These are phyloP conservation scores for Aschersonia sp. DNA, from an alignment of 2,329 filamentous ascomycete genomes.

Conservation along the genomic window DNA sequence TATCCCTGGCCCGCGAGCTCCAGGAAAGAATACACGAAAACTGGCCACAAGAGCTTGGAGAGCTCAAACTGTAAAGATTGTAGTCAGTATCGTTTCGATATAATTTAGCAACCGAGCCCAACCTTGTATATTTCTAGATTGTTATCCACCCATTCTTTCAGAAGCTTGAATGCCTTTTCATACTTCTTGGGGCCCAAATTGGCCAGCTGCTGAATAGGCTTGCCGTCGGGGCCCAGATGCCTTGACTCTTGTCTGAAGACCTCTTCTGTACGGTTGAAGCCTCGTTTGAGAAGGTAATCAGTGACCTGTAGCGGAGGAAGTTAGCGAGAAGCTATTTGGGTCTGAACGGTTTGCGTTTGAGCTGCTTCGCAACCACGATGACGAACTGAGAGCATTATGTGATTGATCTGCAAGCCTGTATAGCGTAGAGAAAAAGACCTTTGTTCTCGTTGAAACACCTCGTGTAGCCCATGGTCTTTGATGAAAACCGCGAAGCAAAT, in stretches of 20 bases:
- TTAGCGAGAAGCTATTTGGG: not conserved
- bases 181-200: constrained; percentile 67
- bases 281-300: constrained; percentile 90
- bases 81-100: not conserved
- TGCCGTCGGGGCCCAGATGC: constrained; percentile 66
- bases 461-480: too few species aligned
- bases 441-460: too few species aligned
- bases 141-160: constrained; percentile 77
- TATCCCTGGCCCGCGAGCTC: constrained; percentile 62
- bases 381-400: too few species aligned
- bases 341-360: too few species aligned
- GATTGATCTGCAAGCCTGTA: too few species aligned
- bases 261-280: constrained; percentile 83
- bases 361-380: too few species aligned
- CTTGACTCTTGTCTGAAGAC: constrained; percentile 84
- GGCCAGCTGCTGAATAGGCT: constrained; percentile 55
- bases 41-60: constrained; percentile 74
- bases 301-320: constrained; percentile 42
- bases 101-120: constrained; percentile 7
- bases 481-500: too few species aligned
- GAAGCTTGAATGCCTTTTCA: constrained; percentile 54
- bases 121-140: constrained; percentile 91
- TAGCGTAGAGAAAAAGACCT: too few species aligned
- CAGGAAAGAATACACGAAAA: constrained; percentile 87
- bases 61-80: constrained; percentile 55